Evolutionary conservation across 768 basidiomycete species (phyloP), one percentile per base, ranked within the genome.

Genomic region (Punctularia strigosozonata): DNA sequence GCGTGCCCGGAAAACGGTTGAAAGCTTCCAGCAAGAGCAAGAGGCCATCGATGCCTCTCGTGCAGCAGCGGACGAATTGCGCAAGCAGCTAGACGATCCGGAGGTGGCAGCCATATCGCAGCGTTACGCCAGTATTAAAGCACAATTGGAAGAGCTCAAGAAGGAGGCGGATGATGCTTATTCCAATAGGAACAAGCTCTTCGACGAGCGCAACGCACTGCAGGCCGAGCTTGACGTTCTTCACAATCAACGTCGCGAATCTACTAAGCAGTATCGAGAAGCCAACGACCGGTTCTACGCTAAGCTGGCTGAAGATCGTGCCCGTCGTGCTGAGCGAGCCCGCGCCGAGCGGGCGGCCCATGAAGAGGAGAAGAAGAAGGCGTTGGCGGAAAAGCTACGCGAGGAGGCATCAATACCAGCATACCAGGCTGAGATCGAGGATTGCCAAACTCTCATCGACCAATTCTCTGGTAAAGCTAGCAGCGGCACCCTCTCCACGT

Each of bases 351-450:
- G 77, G 41, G 79, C 70, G 15, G 82, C 71, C 18, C 79, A 81
- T 53, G 90, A 90, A 54, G 69, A 76, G 22, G 70, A 75, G 51
- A 89, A 84, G 66, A 82, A 75, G 56, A 64, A 79, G 58, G 89
- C 90, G 54, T 68, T 80, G 43, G 80, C 75, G 7, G 73, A 83
- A 47, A 80, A 77, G 26, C 57, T 97, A 34, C 77, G 84, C 37
- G 95, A 99, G 43, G 91, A 98, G 55, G 95, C 95, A 18, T 75
- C 79, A 43, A 53, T 70, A 18, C 92, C 95, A 20, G 95, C 95
- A 0, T 98, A 75, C 70, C 86, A 88, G 52, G 69, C 77, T 38
- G 77, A 97, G 56, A 90, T 99, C 50, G 89, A 98, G 64, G 95
- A 98, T 56, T 97, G 91, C 63, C 82, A 87, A 53, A 94, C 84